Base-by-base conservation (phyloP, 2,329 filamentous ascomycete species). In the Cercospora citrullina region DNA sequence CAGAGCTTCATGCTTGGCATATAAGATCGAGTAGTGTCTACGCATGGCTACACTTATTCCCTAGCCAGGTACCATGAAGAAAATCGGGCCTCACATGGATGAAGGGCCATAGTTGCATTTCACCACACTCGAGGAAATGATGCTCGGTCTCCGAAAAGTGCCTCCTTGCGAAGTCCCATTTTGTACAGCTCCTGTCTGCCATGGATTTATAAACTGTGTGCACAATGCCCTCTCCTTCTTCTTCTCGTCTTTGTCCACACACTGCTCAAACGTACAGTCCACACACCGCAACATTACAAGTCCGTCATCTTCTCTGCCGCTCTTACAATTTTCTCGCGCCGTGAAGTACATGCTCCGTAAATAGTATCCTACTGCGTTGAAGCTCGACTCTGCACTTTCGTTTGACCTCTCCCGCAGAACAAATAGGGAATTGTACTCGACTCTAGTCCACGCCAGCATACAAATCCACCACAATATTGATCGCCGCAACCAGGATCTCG, bases 401-500 rank as follows among this genome's bases (percentile, higher is more conserved):
- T 26, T 51, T 21, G 18, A 21, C 6, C 1, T 28, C 12, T 28
- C 23, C 21, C 12, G 48, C 48, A 55, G 23, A 12, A 1, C 12
- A 8, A 30, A 55, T 16, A 12, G 3, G n/a, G n/a, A 30, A 1
- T 7, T 16, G 23, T 36, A 16, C 5, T 31, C 18, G 18, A 16
- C 53, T 55, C 48, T 65, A 72, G 48, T 70, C 70, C 42, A 67
- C 74, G 5, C 77, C 86, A 66, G 91, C 93, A 76, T 96, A 96
- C 72, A 98, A 78, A 80, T 98, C 95, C 36, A 98, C 95, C 31
- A 97, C 87, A 71, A 99, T 98, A 79, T 98, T 98, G 75, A 98
- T 90, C 18, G 88, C 91, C 2, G 76, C 77, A 59, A 98, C 93
- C 7, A 97, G 82, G 70, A 98, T 97, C 79, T 99, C 95, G 12